A percentile compares a stretch with the other conserved stretches of the same genome.
Conservation (phyloP, 768 basidiomycete species). For the Scleroderma citrinum region DNA sequence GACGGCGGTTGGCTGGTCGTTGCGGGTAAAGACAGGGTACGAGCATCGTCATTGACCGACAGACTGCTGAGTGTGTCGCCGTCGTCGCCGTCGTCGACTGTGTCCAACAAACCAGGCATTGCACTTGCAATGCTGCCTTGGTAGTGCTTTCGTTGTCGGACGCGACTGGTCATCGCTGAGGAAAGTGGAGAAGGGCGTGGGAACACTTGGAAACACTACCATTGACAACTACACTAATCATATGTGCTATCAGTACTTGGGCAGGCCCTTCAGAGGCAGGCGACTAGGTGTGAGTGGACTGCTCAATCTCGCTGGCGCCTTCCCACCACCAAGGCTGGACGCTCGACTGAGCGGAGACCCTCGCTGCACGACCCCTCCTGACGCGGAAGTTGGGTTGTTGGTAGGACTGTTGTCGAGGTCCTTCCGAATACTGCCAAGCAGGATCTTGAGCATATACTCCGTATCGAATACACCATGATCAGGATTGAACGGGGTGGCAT, state of each 20-base stretch:
- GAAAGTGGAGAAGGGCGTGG: constrained; percentile 16
- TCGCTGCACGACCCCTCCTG: too few relatives aligned
- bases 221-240: not conserved
- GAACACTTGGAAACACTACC: constrained; percentile 4
- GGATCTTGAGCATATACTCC: constrained; percentile 32
- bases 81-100: constrained; percentile 17
- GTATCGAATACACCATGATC: constrained; percentile 26
- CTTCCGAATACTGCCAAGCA: constrained; percentile 22
- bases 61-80: constrained; percentile 21
- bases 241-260: too few relatives aligned
- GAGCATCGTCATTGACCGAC: constrained; percentile 6
- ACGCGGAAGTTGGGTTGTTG: constrained; percentile 1
- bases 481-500: constrained; percentile 36
- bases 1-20: constrained; percentile 4
- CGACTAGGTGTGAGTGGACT: too few relatives aligned
- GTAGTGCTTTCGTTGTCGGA: constrained; percentile 18
- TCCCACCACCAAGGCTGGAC: too few relatives aligned
- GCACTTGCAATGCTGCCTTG: constrained; percentile 1
- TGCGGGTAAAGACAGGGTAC: not conserved
- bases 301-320: too few relatives aligned
- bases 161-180: constrained; percentile 18
- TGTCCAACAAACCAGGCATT: constrained; percentile 5
- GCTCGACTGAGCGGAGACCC: too few relatives aligned
- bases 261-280: too few relatives aligned
- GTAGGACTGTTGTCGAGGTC: constrained; percentile 12